Evolutionary conservation across 495 filamentous ascomycete genomes (phyloP).

Genomic region (Schizothecium vesticola): DNA sequence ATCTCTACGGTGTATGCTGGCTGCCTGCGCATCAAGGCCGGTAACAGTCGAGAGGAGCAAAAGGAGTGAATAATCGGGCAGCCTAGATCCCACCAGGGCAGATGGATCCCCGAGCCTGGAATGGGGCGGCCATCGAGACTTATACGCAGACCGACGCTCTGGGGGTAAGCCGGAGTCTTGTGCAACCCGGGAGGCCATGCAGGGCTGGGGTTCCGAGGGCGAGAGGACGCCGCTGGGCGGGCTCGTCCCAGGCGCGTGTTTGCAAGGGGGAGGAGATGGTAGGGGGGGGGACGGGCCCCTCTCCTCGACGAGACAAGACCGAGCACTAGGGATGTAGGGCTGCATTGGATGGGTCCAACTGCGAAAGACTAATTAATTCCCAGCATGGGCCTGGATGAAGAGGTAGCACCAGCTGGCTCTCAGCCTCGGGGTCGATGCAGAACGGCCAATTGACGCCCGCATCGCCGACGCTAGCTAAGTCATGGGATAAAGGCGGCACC

Average conservation of each 20-base stretch:
- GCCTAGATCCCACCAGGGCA: slow-evolving; percentile 3
- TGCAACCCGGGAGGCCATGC: slow-evolving; percentile 13
- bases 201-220: slow-evolving; percentile 5
- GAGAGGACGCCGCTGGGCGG: slow-evolving; percentile 1
- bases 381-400: background rate
- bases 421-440: slow-evolving; percentile 8
- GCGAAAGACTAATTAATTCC: slow-evolving; percentile 14
- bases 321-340: slow-evolving; percentile 1
- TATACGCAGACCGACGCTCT: slow-evolving; percentile 7
- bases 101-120: background rate
- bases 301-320: background rate
- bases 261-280: slow-evolving; percentile 9
- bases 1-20: background rate
- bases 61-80: slow-evolving; percentile 8
- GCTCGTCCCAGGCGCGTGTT: slow-evolving; percentile 1
- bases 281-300: slow-evolving; percentile 3
- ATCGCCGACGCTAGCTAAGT: slow-evolving; percentile 4
- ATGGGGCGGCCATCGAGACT: slow-evolving; percentile 15
- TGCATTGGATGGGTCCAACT: slow-evolving; percentile 10
- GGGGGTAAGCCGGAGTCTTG: slow-evolving; percentile 6
- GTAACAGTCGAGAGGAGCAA: background rate
- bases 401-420: slow-evolving; percentile 4
- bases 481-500: slow-evolving; percentile 10
- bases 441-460: slow-evolving; percentile 11
- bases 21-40: background rate